Evolutionary conservation across 257 asterid genomes (phyloP).

Genomic region (Nicotiana undulata): DNA sequence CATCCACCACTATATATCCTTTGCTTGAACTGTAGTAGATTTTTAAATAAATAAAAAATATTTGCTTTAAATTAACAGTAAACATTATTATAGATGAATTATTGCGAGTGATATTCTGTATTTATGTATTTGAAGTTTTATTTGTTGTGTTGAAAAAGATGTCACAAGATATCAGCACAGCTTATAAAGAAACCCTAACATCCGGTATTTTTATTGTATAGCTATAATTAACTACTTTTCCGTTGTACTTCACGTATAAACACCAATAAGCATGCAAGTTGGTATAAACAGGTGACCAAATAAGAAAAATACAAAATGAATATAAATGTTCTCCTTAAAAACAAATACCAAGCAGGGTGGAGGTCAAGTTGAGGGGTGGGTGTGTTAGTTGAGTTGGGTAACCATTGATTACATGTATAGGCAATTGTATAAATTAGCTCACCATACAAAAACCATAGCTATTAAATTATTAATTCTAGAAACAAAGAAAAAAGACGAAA

Average conservation of each 20-base stretch:
- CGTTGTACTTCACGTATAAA: not conserved
- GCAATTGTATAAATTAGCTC: not conserved
- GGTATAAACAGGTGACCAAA: not conserved
- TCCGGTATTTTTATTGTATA: not conserved
- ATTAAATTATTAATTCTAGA: too few species aligned
- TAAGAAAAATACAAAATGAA: not conserved
- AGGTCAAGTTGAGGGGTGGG: not conserved
- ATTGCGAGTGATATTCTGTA: not conserved
- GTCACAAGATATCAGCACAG: not conserved
- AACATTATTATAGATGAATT: too few species aligned
- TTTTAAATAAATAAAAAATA: too few species aligned
- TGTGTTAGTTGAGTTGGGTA: not conserved
- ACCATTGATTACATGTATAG: not conserved
- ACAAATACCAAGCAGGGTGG: not conserved
- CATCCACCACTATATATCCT: too few species aligned
- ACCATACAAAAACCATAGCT: not conserved
- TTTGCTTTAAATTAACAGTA: too few species aligned
- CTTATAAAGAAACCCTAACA: not conserved
- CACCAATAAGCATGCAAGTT: not conserved
- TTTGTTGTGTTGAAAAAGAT: not conserved
- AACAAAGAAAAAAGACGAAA: too few species aligned
- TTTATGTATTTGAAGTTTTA: not conserved
- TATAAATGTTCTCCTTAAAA: not conserved
- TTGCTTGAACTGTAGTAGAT: too few species aligned
- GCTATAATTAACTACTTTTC: not conserved